A percentile compares a stretch with the other conserved stretches of the same genome.
Evolutionary conservation across 2,329 filamentous ascomycete species (phyloP).

Genomic region (Beauveria sp.): DNA sequence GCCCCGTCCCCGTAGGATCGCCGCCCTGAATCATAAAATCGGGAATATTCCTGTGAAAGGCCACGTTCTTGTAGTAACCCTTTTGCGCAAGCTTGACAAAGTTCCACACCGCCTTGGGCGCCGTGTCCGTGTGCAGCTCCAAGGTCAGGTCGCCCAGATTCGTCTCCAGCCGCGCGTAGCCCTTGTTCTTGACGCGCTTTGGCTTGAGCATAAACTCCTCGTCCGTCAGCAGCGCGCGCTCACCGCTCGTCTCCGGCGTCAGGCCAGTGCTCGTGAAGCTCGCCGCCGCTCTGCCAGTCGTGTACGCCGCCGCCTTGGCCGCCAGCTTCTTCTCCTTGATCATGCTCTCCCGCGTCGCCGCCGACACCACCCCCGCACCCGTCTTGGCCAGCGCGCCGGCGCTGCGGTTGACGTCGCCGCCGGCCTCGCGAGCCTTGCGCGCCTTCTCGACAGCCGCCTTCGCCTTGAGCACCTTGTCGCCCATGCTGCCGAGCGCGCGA

Average conservation of each 20-base stretch:
- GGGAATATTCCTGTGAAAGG: conserved; percentile 89
- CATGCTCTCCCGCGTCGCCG: conserved; percentile 26
- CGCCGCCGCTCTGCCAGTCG: conserved; percentile 82
- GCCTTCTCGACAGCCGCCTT: conserved; percentile 92
- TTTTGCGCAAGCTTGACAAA: conserved; percentile 82
- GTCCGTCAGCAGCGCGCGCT: conserved; percentile 78
- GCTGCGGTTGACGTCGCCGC: conserved; percentile 49
- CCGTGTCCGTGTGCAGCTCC: conserved; percentile 83
- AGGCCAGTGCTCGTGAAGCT: conserved; percentile 93
- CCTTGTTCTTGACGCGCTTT: conserved; percentile 79
- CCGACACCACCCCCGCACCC: conserved; percentile 14
- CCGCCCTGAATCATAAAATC: conserved; percentile 98
- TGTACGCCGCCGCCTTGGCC: conserved; percentile 84
- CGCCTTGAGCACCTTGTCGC: conserved; percentile 78
- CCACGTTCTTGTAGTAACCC: conserved; percentile 78
- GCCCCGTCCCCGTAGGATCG: conserved; percentile 85
- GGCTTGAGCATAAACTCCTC: conserved; percentile 97
- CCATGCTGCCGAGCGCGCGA: conserved; percentile 67
- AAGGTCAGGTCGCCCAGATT: conserved; percentile 78
- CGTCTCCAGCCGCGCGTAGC: conserved; percentile 85
- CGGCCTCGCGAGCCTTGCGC: conserved; percentile 61
- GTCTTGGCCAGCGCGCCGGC: conserved; percentile 36
- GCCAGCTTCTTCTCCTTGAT: conserved; percentile 54
- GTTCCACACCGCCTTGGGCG: conserved; percentile 94
- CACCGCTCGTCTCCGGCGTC: conserved; percentile 82